Percentiles rank a stretch among this genome's conserved stretches.
Conservation (phyloP, 352 stramenopile species). For the Plasmopara muralis region DNA sequence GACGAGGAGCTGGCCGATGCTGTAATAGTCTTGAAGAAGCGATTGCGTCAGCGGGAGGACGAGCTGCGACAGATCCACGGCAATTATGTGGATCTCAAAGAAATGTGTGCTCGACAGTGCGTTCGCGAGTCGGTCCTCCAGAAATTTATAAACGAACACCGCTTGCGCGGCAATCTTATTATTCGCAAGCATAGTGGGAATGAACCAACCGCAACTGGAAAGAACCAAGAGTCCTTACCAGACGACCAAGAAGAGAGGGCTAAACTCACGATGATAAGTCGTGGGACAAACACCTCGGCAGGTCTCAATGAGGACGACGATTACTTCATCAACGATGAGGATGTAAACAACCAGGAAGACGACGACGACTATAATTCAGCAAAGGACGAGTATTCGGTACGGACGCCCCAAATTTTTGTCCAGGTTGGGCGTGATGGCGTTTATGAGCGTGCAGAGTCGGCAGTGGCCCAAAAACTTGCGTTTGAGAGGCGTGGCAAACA, state of each 20-base stretch:
- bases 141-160: conserved; percentile 80
- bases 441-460: conserved; percentile 35
- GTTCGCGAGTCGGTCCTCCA: conserved; percentile 69
- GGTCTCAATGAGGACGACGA: conserved; percentile 17
- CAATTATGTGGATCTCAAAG: conserved; percentile 73
- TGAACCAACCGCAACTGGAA: conserved; percentile 8
- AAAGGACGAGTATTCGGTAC: conserved; percentile 29
- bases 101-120: conserved; percentile 67
- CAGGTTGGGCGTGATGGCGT: conserved; percentile 33
- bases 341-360: conserved; percentile 25
- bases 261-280: conserved; percentile 18
- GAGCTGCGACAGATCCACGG: conserved; percentile 46
- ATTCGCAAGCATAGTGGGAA: conserved; percentile 31
- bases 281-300: conserved; percentile 21
- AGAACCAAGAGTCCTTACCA: conserved; percentile 18
- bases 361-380: conserved; percentile 18
- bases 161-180: conserved; percentile 58
- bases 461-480: conserved; percentile 31
- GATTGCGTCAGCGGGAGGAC: conserved; percentile 47
- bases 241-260: conserved; percentile 9
- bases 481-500: conserved; percentile 18
- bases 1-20: conserved; percentile 20
- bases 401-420: conserved; percentile 40
- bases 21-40: conserved; percentile 53
- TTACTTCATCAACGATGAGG: conserved; percentile 14